phyloP scores from a whole-genome alignment of 2,329 filamentous ascomycete genomes.

The Aspergillus nomiae region DNA sequence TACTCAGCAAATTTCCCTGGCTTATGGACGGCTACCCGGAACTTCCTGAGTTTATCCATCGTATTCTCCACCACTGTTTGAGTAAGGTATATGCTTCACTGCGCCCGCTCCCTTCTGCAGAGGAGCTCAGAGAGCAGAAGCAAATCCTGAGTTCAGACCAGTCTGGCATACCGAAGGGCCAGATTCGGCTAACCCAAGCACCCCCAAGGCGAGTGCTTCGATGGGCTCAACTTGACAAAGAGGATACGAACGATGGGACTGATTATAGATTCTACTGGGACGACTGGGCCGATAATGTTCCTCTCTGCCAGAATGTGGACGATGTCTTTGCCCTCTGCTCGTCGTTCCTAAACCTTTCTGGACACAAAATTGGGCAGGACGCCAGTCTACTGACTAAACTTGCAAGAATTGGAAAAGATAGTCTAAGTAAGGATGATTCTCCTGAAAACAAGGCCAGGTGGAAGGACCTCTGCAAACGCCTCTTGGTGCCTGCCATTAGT shows the following conservation, averaged over 20 bases:
- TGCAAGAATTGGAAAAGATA: slow-evolving; percentile 79
- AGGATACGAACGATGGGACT: slow-evolving; percentile 71
- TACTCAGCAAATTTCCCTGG: slow-evolving; percentile 91
- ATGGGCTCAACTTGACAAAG: slow-evolving; percentile 82
- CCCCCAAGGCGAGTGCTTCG: slow-evolving; percentile 68
- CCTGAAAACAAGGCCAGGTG: slow-evolving; percentile 73
- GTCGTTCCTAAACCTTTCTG: slow-evolving; percentile 81
- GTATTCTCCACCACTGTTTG: slow-evolving; percentile 80
- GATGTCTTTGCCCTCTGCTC: slow-evolving; percentile 86
- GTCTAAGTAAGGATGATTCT: slow-evolving; percentile 69
- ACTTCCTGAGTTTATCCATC: slow-evolving; percentile 77
- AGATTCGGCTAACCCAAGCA: slow-evolving; percentile 62
- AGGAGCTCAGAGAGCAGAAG: slow-evolving; percentile 50
- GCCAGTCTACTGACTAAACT: slow-evolving; percentile 76
- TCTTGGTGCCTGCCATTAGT: slow-evolving; percentile 86
- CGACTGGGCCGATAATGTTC: slow-evolving; percentile 93
- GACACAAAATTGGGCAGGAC: slow-evolving; percentile 87
- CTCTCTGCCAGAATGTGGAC: slow-evolving; percentile 84
- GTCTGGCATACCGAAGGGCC: slow-evolving; percentile 68
- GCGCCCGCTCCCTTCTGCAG: slow-evolving; percentile 48
- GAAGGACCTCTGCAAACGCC: slow-evolving; percentile 78
- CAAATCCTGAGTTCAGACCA: slow-evolving; percentile 64
- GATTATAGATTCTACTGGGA: slow-evolving; percentile 96
- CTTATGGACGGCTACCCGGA: slow-evolving; percentile 82
- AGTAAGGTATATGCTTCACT: slow-evolving; percentile 68